Conservation (phyloP, 495 filamentous ascomycete species). For the Endocarpon pusillum region DNA sequence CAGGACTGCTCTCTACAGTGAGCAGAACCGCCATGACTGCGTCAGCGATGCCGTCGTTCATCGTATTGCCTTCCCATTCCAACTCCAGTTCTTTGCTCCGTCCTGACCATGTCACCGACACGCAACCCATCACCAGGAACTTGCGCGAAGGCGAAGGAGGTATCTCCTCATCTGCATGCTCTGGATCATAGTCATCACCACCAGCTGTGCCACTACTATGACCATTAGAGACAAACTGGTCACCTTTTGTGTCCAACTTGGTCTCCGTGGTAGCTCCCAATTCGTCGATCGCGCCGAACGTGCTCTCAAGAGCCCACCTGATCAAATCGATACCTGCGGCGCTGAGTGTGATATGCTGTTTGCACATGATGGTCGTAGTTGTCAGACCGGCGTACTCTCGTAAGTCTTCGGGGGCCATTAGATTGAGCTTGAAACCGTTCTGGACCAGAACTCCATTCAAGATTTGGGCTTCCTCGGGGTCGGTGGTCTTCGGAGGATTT, state of each 20-base stretch:
- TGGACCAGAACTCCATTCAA: conserved; percentile 86
- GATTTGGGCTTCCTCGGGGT: conserved; percentile 33
- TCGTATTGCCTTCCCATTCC: conserved; percentile 95
- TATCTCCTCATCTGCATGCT: conserved; percentile 35
- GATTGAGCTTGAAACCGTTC: conserved; percentile 85
- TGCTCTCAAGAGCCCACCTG: conserved; percentile 83
- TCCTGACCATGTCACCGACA: conserved; percentile 49
- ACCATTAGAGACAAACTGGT: conserved; percentile 16
- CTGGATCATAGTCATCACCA: conserved; percentile 22
- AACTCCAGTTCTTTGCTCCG: conserved; percentile 63
- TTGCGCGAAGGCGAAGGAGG: conserved; percentile 24
- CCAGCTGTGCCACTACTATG: conserved; percentile 14
- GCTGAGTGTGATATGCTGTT: conserved; percentile 67
- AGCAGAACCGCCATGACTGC: conserved; percentile 83
- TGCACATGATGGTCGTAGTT: conserved; percentile 82
- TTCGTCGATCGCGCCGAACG: conserved; percentile 75
- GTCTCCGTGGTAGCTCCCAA: conserved; percentile 27
- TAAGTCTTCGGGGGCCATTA: conserved; percentile 93
- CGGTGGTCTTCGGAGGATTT: conserved; percentile 35
- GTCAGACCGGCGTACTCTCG: conserved; percentile 89
- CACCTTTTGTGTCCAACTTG: conserved; percentile 22
- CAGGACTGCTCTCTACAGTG: conserved; percentile 78
- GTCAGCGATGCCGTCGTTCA: conserved; percentile 94
- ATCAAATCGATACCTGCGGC: conserved; percentile 84
- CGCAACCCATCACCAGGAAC: conserved; percentile 82